Percentiles rank a stretch among this genome's conserved stretches.
Evolutionary conservation across 2,329 filamentous ascomycete species (phyloP).

Genomic region (Colletotrichum camelliae): DNA sequence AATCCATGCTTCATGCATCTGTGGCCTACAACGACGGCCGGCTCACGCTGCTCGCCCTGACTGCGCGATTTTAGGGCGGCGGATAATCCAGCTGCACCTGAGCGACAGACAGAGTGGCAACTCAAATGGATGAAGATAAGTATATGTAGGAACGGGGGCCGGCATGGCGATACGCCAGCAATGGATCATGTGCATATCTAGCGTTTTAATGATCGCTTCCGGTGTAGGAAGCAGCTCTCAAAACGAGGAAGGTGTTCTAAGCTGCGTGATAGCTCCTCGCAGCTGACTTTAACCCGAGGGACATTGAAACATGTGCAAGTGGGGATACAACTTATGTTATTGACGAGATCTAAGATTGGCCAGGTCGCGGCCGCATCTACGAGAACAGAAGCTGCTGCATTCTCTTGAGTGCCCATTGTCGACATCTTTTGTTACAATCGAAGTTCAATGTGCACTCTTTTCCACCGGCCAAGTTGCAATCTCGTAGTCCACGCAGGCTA

Average conservation of each 20-base stretch:
- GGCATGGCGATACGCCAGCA: not conserved
- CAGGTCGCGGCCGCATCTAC: not conserved
- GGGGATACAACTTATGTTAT: not conserved
- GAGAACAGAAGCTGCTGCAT: not conserved
- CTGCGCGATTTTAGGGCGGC: not conserved
- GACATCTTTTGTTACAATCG: not conserved
- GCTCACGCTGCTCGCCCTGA: not conserved
- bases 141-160: too few species aligned
- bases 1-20: not conserved
- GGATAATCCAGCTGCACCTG: not conserved
- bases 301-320: not conserved
- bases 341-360: not conserved
- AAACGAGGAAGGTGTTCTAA: not conserved
- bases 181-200: not conserved
- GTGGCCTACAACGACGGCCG: not conserved
- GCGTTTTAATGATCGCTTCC: not conserved
- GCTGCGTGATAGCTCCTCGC: not conserved
- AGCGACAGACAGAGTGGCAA: not conserved
- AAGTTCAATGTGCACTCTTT: not conserved
- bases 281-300: not conserved
- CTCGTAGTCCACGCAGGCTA: not conserved
- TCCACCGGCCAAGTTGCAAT: not conserved
- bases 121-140: not conserved
- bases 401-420: not conserved
- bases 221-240: not conserved